Evolutionary conservation across 495 filamentous ascomycete genomes (phyloP).

Genomic region (Hypomontagnella submonticulosa): DNA sequence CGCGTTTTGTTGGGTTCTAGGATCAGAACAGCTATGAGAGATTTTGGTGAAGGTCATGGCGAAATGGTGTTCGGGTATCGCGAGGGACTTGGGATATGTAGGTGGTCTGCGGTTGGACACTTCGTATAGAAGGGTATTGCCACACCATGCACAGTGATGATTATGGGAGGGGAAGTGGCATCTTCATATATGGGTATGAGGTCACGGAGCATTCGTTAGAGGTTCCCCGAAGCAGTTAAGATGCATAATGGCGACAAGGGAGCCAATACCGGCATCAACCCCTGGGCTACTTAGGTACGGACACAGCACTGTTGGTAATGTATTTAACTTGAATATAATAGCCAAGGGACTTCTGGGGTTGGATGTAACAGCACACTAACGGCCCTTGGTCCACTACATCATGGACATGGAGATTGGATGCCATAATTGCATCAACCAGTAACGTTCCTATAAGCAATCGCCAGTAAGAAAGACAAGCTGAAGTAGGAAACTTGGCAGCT

Average conservation of each 20-base stretch:
- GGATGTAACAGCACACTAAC: constrained; percentile 25
- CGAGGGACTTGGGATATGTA: constrained; percentile 12
- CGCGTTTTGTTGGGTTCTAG: constrained; percentile 23
- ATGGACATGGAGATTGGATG: constrained; percentile 26
- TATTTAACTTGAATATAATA: constrained; percentile 12
- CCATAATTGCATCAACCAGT: constrained; percentile 35
- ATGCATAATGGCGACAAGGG: constrained; percentile 15
- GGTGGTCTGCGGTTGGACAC: background rate
- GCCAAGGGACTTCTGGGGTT: constrained; percentile 4
- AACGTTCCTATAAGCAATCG: constrained; percentile 13
- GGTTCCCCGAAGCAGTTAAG: constrained; percentile 4
- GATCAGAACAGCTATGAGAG: constrained; percentile 29
- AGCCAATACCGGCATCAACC: constrained; percentile 8
- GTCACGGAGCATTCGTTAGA: constrained; percentile 36
- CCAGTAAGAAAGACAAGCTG: constrained; percentile 14
- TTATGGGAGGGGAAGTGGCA: constrained; percentile 18
- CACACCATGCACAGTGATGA: constrained; percentile 29
- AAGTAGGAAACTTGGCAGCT: constrained; percentile 34
- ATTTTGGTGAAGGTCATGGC: constrained; percentile 42
- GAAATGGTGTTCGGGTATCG: constrained; percentile 17
- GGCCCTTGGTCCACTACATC: constrained; percentile 40
- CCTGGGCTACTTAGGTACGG: background rate
- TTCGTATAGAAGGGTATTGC: constrained; percentile 22
- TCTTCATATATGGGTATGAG: constrained; percentile 36
- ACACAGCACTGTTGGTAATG: constrained; percentile 1